Evolutionary conservation across 768 basidiomycete genomes (phyloP), one percentile per base, ranked within the genome.

Genomic region (Panaeolus cyanescens): DNA sequence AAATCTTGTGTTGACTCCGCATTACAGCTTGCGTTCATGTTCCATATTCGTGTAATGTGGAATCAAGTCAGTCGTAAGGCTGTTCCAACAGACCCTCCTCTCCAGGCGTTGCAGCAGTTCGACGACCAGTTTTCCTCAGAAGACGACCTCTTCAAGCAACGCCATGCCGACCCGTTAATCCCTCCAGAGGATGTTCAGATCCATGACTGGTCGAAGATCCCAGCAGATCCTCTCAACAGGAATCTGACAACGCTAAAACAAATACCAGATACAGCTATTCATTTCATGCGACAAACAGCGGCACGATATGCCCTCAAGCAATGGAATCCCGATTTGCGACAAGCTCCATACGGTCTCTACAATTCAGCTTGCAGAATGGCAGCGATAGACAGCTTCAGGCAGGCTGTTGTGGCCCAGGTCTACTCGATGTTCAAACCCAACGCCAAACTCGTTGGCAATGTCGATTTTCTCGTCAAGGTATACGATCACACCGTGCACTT

Each of bases 401-500:
- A 42, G 33, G 58, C 58, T 34, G 31, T 59, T 28, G 25, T 50
- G n/a, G 34, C 42, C 13, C 58, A 59, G 8, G 31, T 50, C 28
- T 54, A 59, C 28, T 30, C 45, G 19, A 39, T 34, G 25, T 34
- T 59, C 37, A 34, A 42, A 20, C 58, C 58, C 33, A 59, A 59
- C 31, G 33, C 28, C 20, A 17, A 32, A 13, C 36, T 32, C 5
- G 36, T 17, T 28, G 54, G 54, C 50, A 33, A 59, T 19, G 39
- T 59, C 28, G 53, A 37, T 28, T 25, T 59, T 20, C 34, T 59
- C 31, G 53, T 55, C 59, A 59, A 61, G 28, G 32, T 67, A 13
- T 67, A 63, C 45, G 62, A 67, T 37, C 61, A 64, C 32, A 42
- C 62, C 9, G 64, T 62, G 37, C 61, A 62, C 58, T 55, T 55